Percentiles rank a stretch among this genome's conserved stretches.
These are phyloP conservation scores for Fomitopsis palustris DNA, from an alignment of 1,284 basidiomycete genomes.

Conservation along the genomic window DNA sequence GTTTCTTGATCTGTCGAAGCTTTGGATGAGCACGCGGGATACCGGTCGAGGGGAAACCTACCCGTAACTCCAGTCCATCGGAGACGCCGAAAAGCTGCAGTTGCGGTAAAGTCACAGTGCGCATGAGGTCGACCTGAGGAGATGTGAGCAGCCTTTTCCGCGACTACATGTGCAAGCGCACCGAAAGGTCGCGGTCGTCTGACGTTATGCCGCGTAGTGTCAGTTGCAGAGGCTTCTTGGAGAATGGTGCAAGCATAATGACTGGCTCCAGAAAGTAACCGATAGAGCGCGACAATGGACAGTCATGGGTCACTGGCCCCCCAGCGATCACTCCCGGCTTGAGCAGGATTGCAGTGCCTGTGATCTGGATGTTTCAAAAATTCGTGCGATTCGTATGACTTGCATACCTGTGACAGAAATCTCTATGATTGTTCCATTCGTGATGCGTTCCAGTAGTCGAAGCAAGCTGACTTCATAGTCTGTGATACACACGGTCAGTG, in stretches of 20 bases:
- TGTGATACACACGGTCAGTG: conserved; percentile 24
- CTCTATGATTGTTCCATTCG: conserved; percentile 94
- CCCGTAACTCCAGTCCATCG: conserved; percentile 83
- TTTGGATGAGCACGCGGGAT: conserved; percentile 1
- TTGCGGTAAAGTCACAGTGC: conserved; percentile 92
- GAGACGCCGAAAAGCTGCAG: conserved; percentile 87
- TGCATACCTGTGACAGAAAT: conserved; percentile 89
- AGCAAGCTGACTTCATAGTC: conserved; percentile 95
- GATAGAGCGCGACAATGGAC: conserved; percentile 81
- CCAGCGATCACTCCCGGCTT: conserved; percentile 93
- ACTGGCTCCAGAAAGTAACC: conserved; percentile 95
- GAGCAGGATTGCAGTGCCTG: conserved; percentile 87
- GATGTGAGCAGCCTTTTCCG: not conserved
- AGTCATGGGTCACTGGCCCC: conserved; percentile 82
- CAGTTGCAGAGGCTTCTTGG: conserved; percentile 83
- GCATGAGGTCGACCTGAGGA: conserved; percentile 78
- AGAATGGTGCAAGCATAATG: conserved; percentile 89
- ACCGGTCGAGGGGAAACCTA: conserved; percentile 30
- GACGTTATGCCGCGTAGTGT: conserved; percentile 90
- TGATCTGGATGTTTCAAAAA: not conserved
- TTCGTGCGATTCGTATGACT: conserved; percentile 1
- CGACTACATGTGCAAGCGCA: conserved; percentile 34
- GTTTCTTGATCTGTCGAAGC: conserved; percentile 76
- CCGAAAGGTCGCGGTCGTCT: conserved; percentile 85
- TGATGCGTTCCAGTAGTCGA: conserved; percentile 86